phyloP scores from a whole-genome alignment of 192 early-diverging fungal genomes.

The Dissophora ornata region DNA sequence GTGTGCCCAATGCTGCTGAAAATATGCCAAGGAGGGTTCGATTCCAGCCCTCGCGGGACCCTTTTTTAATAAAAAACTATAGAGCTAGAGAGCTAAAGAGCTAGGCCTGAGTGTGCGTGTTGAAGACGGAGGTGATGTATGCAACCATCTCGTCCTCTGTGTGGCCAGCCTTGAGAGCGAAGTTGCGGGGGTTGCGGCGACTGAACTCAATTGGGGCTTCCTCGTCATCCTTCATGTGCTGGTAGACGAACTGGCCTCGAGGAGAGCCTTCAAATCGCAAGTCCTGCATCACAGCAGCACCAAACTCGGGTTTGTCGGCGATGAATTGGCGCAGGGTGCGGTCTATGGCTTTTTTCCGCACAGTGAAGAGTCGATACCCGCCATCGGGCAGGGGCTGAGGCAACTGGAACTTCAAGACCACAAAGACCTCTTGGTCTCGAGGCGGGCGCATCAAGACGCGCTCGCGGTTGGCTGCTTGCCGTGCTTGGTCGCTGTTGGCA shows the following conservation, averaged over 20 bases:
- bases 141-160: slow-evolving; percentile 15
- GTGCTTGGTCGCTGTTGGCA: slow-evolving; percentile 13
- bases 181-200: slow-evolving; percentile 27
- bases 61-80: too few relatives aligned
- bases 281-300: slow-evolving; percentile 20
- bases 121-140: slow-evolving; percentile 19
- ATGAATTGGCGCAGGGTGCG: slow-evolving; percentile 11
- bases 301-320: slow-evolving; percentile 6
- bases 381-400: slow-evolving; percentile 20
- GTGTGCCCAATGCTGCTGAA: too few relatives aligned
- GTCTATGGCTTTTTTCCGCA: slow-evolving; percentile 13
- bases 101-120: slow-evolving; percentile 13
- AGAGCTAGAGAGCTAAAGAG: neutral
- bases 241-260: slow-evolving; percentile 3
- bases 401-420: slow-evolving; percentile 10
- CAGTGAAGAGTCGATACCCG: slow-evolving; percentile 14
- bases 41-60: too few relatives aligned
- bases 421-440: slow-evolving; percentile 17
- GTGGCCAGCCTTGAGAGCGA: slow-evolving; percentile 22
- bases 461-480: too few relatives aligned
- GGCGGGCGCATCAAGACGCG: slow-evolving; percentile 10
- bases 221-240: slow-evolving; percentile 19
- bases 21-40: too few relatives aligned
- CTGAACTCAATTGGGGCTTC: slow-evolving; percentile 13
- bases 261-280: slow-evolving; percentile 23